Base-by-base conservation (phyloP, 257 asterid species). In the Salvia splendens region DNA sequence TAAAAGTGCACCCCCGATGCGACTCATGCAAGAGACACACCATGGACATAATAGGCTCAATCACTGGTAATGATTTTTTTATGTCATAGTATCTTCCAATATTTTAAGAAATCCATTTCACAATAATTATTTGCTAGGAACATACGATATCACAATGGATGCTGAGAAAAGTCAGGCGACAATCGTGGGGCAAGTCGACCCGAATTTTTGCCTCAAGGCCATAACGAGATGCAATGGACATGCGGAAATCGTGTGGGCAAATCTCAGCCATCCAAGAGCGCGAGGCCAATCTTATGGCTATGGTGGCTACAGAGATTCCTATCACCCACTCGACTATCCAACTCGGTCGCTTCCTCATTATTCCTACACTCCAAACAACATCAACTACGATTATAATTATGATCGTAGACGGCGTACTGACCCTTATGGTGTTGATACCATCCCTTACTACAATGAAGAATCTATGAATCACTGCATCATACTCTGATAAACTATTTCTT, bases 121-220 rank as follows among this genome's bases (percentile, higher is more conserved):
- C 38, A 4, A 33, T 33, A 33, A 33, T 33, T 5, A 33, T 36
- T 53, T 38, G 60, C 56, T 30, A 83, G 88, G 88, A 35, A 81
- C 75, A 0, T 84, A 77, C 35, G 78, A 79, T 10, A 65, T 84
- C 0, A 49, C 65, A 0, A 57, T 82, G 3, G 82, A 80, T 46
- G 74, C 81, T 7, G 75, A 75, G 15, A 30, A 52, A 30, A 73
- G 68, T 43, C 68, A 51, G 8, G 68, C 69, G 1, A 70, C 30
- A 33, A 68, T 84, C 5, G 28, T 35, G 4, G 90, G 86, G 6
- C 82, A 82, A 64, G 90, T 78, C 8, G 80, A 84, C 41, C 87
- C 87, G 1, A 84, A 73, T 67, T 15, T 35, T n/a, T 73, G 84
- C 3, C 16, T 85, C 4, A 53, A 35, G 53, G 84, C 91, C 16